phyloP scores from a whole-genome alignment of 129 eudicot genomes.

The Rutidosis leptorrhynchoides region DNA sequence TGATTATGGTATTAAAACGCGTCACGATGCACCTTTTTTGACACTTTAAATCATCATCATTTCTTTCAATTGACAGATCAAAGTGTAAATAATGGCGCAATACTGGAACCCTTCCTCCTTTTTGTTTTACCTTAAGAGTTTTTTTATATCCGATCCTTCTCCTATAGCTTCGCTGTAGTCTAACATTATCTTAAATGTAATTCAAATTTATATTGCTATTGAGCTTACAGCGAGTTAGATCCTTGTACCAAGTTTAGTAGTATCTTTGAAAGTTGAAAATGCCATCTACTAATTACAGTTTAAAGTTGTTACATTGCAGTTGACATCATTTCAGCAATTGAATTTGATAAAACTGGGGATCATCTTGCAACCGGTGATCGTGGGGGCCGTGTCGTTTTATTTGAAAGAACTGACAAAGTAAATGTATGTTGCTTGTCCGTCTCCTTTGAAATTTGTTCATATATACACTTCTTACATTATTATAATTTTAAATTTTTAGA shows the following conservation, averaged over 20 bases:
- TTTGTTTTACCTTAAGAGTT: background rate
- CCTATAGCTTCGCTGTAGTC: background rate
- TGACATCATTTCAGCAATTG: slow-evolving; percentile 62
- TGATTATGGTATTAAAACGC: no score
- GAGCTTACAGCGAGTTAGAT: background rate
- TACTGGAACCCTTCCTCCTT: background rate
- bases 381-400: slow-evolving; percentile 66
- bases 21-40: no score
- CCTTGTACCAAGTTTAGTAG: background rate
- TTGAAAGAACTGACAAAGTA: slow-evolving; percentile 47
- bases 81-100: no score
- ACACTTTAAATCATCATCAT: no score
- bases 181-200: background rate
- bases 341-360: slow-evolving; percentile 59
- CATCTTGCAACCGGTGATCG: slow-evolving; percentile 73
- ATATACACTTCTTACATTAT: background rate
- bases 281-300: slow-evolving; percentile 10
- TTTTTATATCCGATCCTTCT: no score
- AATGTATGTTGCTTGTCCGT: slow-evolving; percentile 38
- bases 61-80: no score
- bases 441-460: slow-evolving; percentile 8
- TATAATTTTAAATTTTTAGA: background rate
- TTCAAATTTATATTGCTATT: no score
- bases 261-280: slow-evolving; percentile 13
- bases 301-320: slow-evolving; percentile 39